phyloP scores from a whole-genome alignment of 1,139 yeast genomes.

The Blastobotrys persicus region DNA sequence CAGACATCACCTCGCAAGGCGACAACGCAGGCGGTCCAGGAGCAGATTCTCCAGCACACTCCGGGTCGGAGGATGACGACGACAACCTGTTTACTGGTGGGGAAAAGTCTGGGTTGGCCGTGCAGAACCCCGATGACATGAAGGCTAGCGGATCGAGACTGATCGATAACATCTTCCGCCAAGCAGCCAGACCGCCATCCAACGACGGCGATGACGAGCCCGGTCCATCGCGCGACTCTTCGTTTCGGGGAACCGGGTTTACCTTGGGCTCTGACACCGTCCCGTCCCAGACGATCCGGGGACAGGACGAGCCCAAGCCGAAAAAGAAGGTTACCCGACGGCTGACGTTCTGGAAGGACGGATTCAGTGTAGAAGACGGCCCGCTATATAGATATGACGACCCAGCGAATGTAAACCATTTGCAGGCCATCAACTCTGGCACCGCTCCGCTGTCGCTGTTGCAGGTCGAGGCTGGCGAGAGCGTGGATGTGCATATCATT shows the following conservation, averaged over 20 bases:
- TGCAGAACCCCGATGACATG: slow-evolving; percentile 77
- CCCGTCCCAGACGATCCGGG: slow-evolving; percentile 17
- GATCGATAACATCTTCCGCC: slow-evolving; percentile 57
- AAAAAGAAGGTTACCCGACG: slow-evolving; percentile 43
- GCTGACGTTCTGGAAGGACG: slow-evolving; percentile 94
- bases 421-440: slow-evolving; percentile 81
- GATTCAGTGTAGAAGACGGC: slow-evolving; percentile 93
- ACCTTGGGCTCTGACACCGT: slow-evolving; percentile 62
- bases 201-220: slow-evolving; percentile 31
- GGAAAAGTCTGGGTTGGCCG: slow-evolving; percentile 89
- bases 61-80: slow-evolving; percentile 56
- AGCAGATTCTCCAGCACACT: slow-evolving; percentile 22
- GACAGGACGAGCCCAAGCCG: slow-evolving; percentile 17
- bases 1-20: slow-evolving; percentile 38
- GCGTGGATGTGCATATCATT: slow-evolving; percentile 89
- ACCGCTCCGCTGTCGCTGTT: slow-evolving; percentile 87
- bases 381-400: slow-evolving; percentile 84
- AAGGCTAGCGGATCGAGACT: slow-evolving; percentile 39
- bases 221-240: slow-evolving; percentile 22
- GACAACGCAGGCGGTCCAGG: slow-evolving; percentile 10
- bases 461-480: slow-evolving; percentile 85
- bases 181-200: slow-evolving; percentile 49
- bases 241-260: slow-evolving; percentile 72
- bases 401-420: slow-evolving; percentile 72
- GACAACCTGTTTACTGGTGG: slow-evolving; percentile 91